A percentile compares a stretch with the other conserved stretches of the same genome.
These are phyloP conservation scores for Rhodotorula mucilaginosa DNA, from an alignment of 1,284 basidiomycete species.

Conservation along the genomic window DNA sequence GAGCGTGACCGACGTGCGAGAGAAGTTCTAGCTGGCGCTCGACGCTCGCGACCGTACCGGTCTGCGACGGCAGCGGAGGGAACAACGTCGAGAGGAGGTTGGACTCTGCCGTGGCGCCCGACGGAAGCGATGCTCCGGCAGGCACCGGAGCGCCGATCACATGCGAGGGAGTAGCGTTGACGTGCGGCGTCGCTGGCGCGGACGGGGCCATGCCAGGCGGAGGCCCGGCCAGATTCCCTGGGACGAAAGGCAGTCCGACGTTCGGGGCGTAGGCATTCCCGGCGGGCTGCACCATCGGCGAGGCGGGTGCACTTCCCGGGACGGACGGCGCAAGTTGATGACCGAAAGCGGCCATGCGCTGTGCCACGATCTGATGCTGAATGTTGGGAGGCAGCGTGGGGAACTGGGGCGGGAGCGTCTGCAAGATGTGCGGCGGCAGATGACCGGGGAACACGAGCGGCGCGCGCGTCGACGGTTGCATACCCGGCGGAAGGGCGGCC, in stretches of 20 bases:
- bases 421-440: constrained; percentile 6
- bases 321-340: constrained; percentile 40
- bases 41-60: constrained; percentile 13
- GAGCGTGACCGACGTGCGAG: constrained; percentile 20
- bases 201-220: constrained; percentile 3
- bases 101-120: background rate
- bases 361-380: constrained; percentile 12
- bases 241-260: no score
- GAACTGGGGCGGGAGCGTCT: constrained; percentile 12
- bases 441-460: background rate
- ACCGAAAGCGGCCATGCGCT: constrained; percentile 16
- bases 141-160: constrained; percentile 6
- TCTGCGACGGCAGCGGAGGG: constrained; percentile 31
- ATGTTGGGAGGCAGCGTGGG: constrained; percentile 8
- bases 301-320: background rate
- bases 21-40: constrained; percentile 32
- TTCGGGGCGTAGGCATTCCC: no score
- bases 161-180: constrained; percentile 21
- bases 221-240: background rate
- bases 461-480: background rate
- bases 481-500: background rate
- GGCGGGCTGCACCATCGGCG: background rate
- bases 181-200: constrained; percentile 2
- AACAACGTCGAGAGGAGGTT: constrained; percentile 33
- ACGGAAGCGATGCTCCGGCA: background rate